These are phyloP conservation scores for Xylaria sp. DNA, from an alignment of 2,329 filamentous ascomycete genomes.

Conservation along the genomic window DNA sequence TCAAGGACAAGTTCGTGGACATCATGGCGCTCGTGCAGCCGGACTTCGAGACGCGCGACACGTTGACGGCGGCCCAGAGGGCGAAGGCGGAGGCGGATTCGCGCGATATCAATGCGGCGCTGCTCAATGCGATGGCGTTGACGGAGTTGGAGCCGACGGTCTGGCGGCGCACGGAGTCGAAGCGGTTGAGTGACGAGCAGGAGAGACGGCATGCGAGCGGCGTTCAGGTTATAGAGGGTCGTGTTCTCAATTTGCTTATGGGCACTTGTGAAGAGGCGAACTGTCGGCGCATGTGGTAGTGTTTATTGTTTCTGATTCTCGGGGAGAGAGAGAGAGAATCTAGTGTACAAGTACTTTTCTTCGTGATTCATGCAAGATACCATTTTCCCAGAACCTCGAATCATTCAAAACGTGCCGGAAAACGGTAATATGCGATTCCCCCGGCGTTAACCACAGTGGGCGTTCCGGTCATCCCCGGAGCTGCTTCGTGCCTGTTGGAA, in stretches of 20 bases:
- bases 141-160: constrained; percentile 24
- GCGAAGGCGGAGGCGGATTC: constrained; percentile 18
- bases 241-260: constrained; percentile 8
- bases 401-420: no score
- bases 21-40: constrained; percentile 21
- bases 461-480: no score
- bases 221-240: constrained; percentile 17
- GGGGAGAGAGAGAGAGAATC: background rate
- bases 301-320: background rate
- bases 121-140: constrained; percentile 23
- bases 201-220: constrained; percentile 11
- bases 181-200: constrained; percentile 17
- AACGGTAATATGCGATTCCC: no score
- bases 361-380: no score
- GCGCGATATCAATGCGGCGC: constrained; percentile 18
- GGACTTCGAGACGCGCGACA: constrained; percentile 24
- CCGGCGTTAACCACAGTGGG: no score
- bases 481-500: no score
- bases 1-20: constrained; percentile 14
- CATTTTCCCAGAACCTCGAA: no score
- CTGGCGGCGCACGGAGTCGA: constrained; percentile 20
- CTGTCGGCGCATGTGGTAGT: constrained; percentile 24
- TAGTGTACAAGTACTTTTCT: no score
- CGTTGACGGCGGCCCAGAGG: constrained; percentile 14
- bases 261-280: background rate